A percentile compares a stretch with the other conserved stretches of the same genome.
Conservation (phyloP, 345 rosid species). For the Eucalyptus regnans region DNA sequence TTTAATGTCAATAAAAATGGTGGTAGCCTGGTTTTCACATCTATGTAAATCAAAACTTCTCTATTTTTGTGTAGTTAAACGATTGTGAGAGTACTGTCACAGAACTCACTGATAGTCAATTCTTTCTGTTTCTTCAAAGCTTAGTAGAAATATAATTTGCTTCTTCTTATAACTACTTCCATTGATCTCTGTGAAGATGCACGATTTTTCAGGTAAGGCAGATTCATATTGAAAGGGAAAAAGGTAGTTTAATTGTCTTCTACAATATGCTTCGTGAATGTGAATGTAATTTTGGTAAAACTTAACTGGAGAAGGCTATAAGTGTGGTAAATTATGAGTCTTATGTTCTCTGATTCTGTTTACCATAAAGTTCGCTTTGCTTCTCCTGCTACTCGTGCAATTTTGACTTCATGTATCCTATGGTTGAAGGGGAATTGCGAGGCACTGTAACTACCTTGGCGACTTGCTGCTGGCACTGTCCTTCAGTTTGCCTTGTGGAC, state of each 20-base stretch:
- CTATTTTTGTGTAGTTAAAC: no score
- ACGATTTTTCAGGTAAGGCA: background rate
- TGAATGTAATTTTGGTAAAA: background rate
- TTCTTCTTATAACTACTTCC: no score
- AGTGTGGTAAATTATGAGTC: rapidly evolving
- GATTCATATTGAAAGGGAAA: background rate
- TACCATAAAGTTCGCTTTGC: background rate
- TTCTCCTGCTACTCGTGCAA: background rate
- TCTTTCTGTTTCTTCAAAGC: background rate
- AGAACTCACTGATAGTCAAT: background rate
- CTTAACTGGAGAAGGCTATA: background rate
- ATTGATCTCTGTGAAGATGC: no score
- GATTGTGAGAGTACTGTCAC: no score
- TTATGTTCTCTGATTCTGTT: background rate
- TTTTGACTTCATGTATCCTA: background rate
- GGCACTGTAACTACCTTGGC: constrained; percentile 93
- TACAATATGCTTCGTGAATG: background rate
- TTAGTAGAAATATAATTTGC: background rate
- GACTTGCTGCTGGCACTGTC: constrained; percentile 85
- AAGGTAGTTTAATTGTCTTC: background rate
- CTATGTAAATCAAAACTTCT: background rate
- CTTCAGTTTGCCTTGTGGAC: constrained; percentile 87
- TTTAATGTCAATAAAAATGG: background rate
- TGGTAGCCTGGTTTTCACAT: background rate
- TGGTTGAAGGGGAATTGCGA: constrained; percentile 70